Evolutionary conservation across 2,329 filamentous ascomycete species (phyloP), one percentile per base, ranked within the genome.

Genomic region (Macrophomina tecta): DNA sequence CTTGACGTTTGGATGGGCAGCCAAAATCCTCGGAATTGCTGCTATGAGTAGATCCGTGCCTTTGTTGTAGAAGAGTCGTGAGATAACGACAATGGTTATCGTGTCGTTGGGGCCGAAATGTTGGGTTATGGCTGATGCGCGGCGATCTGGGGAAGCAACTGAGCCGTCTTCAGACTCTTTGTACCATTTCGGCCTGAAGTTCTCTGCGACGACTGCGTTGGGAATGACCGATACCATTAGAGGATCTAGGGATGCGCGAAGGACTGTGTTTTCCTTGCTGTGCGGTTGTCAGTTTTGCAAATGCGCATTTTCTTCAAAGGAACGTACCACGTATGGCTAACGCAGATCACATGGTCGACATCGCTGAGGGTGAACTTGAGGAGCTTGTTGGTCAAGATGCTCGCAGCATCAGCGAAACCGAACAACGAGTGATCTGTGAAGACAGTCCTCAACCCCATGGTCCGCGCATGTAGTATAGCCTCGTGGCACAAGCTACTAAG

Each of bases 351-450:
- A 84, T 99, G 95, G 75, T 98, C 95, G 14, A 99, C 94, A 76
- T 99, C 95, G 77, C 94, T 98, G 70, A 99, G 78, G 0, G 89
- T 94, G 75, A 99, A 99, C 78, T 99, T 99, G 66, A 99, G 85
- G 46, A 99, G 83, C 82, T 99, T 99, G 78, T 99, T 99, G 38
- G 94, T 96, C 68, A 99, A 83, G 70, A 99, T 99, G 71, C 94
- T 98, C 1, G 89, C 93, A 0, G 95, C 94, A 79, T 99, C 96
- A 53, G 94, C 95, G 75, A 99, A 99, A 1, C 95, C 95, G 81
- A 98, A 98, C 3, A 99, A 85, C 48, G 94, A 97, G 79, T 99
- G 95, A 75, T 99, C 95, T 0, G 95, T 99, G 75, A 98, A 98
- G 52, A 97, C 94, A 0, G 96, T 97, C 61, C 94, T 88, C 72